Conservation (phyloP, 768 basidiomycete species). For the Lentinula boryana region DNA sequence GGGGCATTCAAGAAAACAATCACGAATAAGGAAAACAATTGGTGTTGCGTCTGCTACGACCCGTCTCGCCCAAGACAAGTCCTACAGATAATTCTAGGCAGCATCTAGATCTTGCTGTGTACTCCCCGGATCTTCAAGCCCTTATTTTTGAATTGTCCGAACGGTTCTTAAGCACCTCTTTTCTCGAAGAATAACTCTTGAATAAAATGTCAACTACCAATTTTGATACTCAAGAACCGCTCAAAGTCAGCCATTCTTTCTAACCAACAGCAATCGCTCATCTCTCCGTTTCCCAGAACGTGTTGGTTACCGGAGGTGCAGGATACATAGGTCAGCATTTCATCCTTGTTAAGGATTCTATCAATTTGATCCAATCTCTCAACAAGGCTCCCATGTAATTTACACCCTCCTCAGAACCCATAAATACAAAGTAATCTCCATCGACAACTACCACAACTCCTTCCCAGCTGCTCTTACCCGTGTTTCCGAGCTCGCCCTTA, state of each 20-base stretch:
- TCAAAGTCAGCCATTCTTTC: neutral
- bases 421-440: constrained; percentile 85
- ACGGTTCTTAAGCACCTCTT: too few species aligned
- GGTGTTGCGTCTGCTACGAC: too few species aligned
- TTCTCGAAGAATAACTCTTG: too few species aligned
- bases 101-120: too few species aligned
- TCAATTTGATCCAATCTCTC: neutral
- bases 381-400: constrained; percentile 87
- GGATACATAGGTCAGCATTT: constrained; percentile 73
- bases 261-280: neutral
- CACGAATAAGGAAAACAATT: too few species aligned
- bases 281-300: constrained; percentile 32
- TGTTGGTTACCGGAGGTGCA: constrained; percentile 74
- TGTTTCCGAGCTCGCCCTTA: constrained; percentile 74
- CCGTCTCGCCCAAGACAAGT: too few species aligned
- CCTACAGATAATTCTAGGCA: too few species aligned
- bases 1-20: too few species aligned
- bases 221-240: neutral
- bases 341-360: constrained; percentile 11
- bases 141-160: too few species aligned
- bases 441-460: constrained; percentile 96
- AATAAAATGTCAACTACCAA: neutral
- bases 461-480: constrained; percentile 67
- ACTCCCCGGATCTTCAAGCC: too few species aligned
- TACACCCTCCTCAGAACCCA: constrained; percentile 81